phyloP scores from a whole-genome alignment of 225 moss, liverwort and hornwort species.

The Straminergon stramineum region DNA sequence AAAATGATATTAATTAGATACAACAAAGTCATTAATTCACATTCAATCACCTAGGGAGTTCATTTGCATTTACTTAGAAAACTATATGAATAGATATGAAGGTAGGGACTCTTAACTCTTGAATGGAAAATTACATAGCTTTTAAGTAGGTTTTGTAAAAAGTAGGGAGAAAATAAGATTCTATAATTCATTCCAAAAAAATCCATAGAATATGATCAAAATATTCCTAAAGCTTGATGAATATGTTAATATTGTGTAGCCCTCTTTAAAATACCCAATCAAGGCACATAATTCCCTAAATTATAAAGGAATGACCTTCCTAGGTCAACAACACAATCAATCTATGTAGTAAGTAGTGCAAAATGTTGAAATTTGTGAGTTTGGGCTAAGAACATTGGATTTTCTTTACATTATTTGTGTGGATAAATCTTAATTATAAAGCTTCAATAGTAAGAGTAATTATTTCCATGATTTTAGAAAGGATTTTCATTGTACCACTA shows the following conservation, averaged over 20 bases:
- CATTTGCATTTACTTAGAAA: fast-evolving
- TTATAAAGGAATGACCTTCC: fast-evolving
- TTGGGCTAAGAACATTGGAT: background rate
- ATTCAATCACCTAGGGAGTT: background rate
- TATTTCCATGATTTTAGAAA: background rate
- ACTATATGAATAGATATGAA: background rate
- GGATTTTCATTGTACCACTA: background rate
- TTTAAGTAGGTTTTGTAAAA: background rate
- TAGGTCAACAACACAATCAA: background rate
- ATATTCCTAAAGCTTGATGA: too few relatives aligned
- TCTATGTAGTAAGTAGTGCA: fast-evolving
- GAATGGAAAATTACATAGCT: background rate
- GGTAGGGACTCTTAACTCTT: background rate
- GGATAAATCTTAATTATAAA: background rate
- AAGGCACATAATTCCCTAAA: background rate
- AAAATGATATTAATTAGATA: background rate
- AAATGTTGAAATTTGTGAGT: background rate
- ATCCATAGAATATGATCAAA: background rate
- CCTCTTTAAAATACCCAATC: background rate
- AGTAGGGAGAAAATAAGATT: background rate
- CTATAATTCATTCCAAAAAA: fast-evolving
- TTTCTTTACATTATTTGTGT: background rate
- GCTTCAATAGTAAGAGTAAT: too few relatives aligned
- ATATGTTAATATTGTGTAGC: fast-evolving
- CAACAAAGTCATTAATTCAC: background rate